Evolutionary conservation across 805 yeast genomes (phyloP), one percentile per base, ranked within the genome.

Genomic region (Yamadazyma paraphyllophila): DNA sequence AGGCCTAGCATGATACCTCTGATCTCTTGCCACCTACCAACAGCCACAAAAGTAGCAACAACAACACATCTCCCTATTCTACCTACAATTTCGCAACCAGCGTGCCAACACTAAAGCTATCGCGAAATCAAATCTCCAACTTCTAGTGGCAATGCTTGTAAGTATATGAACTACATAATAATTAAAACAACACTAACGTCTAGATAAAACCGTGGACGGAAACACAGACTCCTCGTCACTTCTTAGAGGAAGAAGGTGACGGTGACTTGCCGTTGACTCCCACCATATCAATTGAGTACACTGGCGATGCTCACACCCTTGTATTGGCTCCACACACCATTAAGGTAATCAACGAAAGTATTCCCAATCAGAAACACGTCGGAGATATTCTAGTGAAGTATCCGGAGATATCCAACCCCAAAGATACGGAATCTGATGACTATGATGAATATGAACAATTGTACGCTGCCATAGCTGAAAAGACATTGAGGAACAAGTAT

Each of bases 381-480:
- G 55, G 55, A 14, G 7, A 14, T 7, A 27, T 40, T 17, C 9
- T 11, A 8, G 25, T 45, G 10, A 29, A 8, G 35, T 41, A 45
- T 36, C 41, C 44, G 4, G 37, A 40, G 15, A 40, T 45, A 2
- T n/a, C 36, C 15, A n/a, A 34, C 3, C 33, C 33, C 13, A 35
- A 17, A 2, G 37, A 39, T 7, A 12, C 33, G 35, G 15, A 9
- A 5, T 16, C 54, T 2, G 68, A 65, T 15, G 77, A 73, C 9
- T 75, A 60, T 47, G 78, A 76, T 49, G 81, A 76, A 43, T 77
- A 73, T 43, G 78, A 74, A 47, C 82, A 77, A 53, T 62, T 78
- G 39, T 77, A 77, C 56, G 33, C 60, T 3, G 74, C 74, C 4
- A 58, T 63, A 9, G 50, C 47, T 45, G 45, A 43, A 37, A 60